phyloP scores from a whole-genome alignment of 164 flowering plant genomes.

The Piper betle region DNA sequence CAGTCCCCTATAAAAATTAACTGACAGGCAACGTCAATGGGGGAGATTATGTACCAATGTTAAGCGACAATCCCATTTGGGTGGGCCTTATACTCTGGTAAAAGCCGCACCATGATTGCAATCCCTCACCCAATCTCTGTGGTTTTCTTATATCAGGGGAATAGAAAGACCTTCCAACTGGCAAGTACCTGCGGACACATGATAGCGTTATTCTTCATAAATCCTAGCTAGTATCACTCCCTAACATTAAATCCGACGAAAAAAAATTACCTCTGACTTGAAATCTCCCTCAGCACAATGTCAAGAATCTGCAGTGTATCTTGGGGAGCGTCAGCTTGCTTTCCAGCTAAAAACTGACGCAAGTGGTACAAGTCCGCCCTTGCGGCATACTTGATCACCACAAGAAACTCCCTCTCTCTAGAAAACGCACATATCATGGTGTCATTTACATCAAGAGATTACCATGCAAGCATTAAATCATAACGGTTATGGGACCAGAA shows the following conservation, averaged over 20 bases:
- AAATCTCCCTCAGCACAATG: constrained; percentile 35
- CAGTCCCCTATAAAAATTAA: no score
- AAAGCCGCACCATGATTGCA: constrained; percentile 71
- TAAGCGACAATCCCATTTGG: constrained; percentile 72
- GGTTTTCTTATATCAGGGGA: constrained; percentile 35
- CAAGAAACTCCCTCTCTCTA: constrained; percentile 29
- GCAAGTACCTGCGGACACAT: constrained; percentile 18
- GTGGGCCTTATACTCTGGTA: constrained; percentile 67
- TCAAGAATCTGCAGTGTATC: constrained; percentile 37
- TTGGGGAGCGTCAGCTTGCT: constrained; percentile 29
- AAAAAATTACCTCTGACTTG: constrained; percentile 23
- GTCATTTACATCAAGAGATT: background rate
- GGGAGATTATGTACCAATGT: constrained; percentile 36
- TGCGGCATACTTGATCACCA: constrained; percentile 33
- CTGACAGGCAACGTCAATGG: constrained; percentile 1
- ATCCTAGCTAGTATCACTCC: background rate
- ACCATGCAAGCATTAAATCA: no score
- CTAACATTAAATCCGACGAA: background rate
- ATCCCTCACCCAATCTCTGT: constrained; percentile 41
- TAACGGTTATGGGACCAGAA: no score
- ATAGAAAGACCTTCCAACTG: constrained; percentile 44
- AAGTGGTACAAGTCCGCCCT: constrained; percentile 26
- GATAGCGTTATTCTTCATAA: background rate
- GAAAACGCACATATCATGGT: background rate
- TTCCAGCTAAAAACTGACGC: constrained; percentile 34